Evolutionary conservation across 345 rosid species (phyloP).

Genomic region (Cardiospermum halicacabum): DNA sequence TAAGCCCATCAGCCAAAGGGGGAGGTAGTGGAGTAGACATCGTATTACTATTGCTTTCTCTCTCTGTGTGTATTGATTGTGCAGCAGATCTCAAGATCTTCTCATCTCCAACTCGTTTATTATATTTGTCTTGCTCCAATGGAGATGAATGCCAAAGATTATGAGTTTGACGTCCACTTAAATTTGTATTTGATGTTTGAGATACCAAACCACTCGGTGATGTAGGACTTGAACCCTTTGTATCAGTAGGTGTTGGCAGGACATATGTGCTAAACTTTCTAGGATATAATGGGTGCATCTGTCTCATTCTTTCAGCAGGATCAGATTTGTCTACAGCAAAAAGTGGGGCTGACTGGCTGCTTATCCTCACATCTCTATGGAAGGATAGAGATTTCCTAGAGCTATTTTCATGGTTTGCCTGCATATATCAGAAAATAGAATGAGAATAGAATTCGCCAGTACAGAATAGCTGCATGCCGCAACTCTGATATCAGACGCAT

Average conservation of each 20-base stretch:
- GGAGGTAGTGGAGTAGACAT: constrained; percentile 46
- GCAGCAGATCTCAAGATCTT: constrained; percentile 38
- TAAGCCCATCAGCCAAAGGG: constrained; percentile 51
- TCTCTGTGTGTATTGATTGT: constrained; percentile 52
- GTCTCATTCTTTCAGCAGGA: constrained; percentile 45
- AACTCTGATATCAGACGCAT: constrained; percentile 4
- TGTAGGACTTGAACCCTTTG: constrained; percentile 43
- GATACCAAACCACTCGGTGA: constrained; percentile 29
- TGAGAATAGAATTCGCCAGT: not conserved
- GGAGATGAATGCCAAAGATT: constrained; percentile 76
- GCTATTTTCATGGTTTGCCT: constrained; percentile 42
- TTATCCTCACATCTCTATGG: constrained; percentile 31
- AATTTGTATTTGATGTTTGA: constrained; percentile 30
- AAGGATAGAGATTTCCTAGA: constrained; percentile 36
- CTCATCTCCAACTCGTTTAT: constrained; percentile 29
- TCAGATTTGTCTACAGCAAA: constrained; percentile 45
- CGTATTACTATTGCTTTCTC: constrained; percentile 53
- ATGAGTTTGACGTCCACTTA: constrained; percentile 28
- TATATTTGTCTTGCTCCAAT: constrained; percentile 40
- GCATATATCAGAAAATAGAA: constrained; percentile 22
- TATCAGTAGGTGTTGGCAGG: constrained; percentile 75
- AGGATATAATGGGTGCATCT: constrained; percentile 45
- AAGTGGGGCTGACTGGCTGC: constrained; percentile 83
- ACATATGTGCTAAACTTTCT: constrained; percentile 73
- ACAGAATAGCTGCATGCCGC: not conserved